These are phyloP conservation scores for Eucalyptus caleyi DNA, from an alignment of 345 rosid genomes.

Conservation along the genomic window DNA sequence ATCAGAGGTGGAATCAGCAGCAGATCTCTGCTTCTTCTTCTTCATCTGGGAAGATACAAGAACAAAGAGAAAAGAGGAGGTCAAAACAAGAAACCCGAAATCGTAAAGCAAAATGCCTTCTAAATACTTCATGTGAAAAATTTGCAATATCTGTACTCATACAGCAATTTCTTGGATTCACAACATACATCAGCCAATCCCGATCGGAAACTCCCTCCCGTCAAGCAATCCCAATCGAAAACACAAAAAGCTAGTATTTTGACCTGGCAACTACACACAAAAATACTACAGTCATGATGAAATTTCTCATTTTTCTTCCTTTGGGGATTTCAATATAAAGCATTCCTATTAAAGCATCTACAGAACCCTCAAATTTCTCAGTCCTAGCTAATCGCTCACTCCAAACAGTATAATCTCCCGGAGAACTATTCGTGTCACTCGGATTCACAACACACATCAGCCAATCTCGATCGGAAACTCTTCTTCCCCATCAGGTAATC, in stretches of 20 bases:
- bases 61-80: not conserved
- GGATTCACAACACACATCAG: not conserved
- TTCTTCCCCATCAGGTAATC: not conserved
- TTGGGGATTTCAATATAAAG: not conserved
- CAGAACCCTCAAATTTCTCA: too few relatives aligned
- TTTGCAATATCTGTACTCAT: not conserved
- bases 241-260: not conserved
- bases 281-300: not conserved
- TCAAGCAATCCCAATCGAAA: not conserved
- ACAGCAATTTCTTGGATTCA: not conserved
- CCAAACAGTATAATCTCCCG: too few relatives aligned
- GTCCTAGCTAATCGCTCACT: too few relatives aligned
- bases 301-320: not conserved
- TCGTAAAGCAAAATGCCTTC: not conserved
- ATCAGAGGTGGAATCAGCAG: not conserved
- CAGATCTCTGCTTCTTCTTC: constrained; percentile 18
- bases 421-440: not conserved
- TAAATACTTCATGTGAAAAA: not conserved
- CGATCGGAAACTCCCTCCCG: not conserved
- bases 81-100: not conserved
- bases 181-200: not conserved
- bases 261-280: not conserved
- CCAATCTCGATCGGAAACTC: not conserved
- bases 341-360: not conserved
- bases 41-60: constrained; percentile 17